A percentile compares a stretch with the other conserved stretches of the same genome.
These are phyloP conservation scores for Anthracocystis panici-leucophaei DNA, from an alignment of 1,284 basidiomycete species.

Conservation along the genomic window DNA sequence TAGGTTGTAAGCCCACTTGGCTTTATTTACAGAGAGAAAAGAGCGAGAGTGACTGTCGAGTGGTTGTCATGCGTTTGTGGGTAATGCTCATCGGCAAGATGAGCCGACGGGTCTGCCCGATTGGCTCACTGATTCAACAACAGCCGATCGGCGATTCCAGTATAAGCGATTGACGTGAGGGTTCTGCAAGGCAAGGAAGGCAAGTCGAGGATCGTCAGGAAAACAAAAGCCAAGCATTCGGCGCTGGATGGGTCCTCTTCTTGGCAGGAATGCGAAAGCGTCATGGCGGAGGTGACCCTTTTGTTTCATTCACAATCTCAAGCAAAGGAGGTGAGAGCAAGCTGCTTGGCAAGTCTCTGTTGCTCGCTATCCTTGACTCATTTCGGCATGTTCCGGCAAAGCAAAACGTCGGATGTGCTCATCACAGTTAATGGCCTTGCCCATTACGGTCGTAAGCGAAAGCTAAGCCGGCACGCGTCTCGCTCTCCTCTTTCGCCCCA, in stretches of 20 bases:
- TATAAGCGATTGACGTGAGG: background rate
- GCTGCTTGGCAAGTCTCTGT: conserved; percentile 4
- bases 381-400: conserved; percentile 1
- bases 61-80: background rate
- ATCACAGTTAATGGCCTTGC: background rate
- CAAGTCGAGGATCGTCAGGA: too few species aligned
- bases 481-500: too few species aligned
- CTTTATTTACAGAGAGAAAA: background rate
- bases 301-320: background rate
- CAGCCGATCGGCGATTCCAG: background rate
- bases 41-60: background rate
- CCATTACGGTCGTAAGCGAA: background rate
- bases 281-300: background rate
- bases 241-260: background rate
- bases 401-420: background rate
- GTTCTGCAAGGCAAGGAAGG: background rate
- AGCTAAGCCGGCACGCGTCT: conserved; percentile 3
- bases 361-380: background rate
- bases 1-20: background rate
- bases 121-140: background rate
- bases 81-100: conserved; percentile 2
- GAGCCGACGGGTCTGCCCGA: conserved; percentile 1
- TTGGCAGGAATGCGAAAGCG: conserved; percentile 6
- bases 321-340: background rate
- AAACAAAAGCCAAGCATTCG: conserved; percentile 8